Base-by-base conservation (phyloP, 306 rosid species). In the Cicer judaicum region DNA sequence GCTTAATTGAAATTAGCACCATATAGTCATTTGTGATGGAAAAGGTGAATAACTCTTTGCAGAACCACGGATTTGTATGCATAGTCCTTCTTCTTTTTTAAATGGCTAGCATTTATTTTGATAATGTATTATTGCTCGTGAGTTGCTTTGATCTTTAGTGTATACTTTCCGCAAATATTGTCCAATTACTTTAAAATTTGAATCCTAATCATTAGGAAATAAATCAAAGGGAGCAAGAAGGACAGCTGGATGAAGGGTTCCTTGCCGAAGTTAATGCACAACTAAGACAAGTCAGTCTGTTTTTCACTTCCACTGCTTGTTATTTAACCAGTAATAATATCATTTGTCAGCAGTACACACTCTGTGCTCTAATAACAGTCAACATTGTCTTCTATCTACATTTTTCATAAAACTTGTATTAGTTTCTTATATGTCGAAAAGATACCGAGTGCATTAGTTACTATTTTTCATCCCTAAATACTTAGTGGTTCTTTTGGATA, bases 181-280 rank as follows among this genome's bases (percentile, higher is more conserved):
- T 57, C 68, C 54, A 21, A 49, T 46, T 74, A 64, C 68, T 71
- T 52, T 52, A 80, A 69, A 54, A 65, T 72, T 47, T 40, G 47
- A 44, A 44, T 74, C 60, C 64, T 78, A 19, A 71, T 76, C 42
- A 75, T 81, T 81, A 93, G 98, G 93, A 88, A 82, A 83, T 93
- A 84, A 56, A 69, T 21, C 88, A 78, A 74, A 87, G 94, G 90
- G 97, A 87, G 62, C 84, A 83, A 87, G 97, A 82, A 77, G 98
- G 98, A 73, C 83, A 86, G 81, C 82, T 93, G 72, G 96, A 91
- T 82, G 96, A 93, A 86, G 97, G 98, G 34, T 89, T 91, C 81
- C 98, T 93, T 81, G 83, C 98, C 2, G 94, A 93, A 86, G 97
- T 93, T 78, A 91, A 74, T 68, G 98, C 96, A 10, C 98, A 93